phyloP scores from a whole-genome alignment of 23 red algal genomes.

The Gracilariopsis chorda region DNA sequence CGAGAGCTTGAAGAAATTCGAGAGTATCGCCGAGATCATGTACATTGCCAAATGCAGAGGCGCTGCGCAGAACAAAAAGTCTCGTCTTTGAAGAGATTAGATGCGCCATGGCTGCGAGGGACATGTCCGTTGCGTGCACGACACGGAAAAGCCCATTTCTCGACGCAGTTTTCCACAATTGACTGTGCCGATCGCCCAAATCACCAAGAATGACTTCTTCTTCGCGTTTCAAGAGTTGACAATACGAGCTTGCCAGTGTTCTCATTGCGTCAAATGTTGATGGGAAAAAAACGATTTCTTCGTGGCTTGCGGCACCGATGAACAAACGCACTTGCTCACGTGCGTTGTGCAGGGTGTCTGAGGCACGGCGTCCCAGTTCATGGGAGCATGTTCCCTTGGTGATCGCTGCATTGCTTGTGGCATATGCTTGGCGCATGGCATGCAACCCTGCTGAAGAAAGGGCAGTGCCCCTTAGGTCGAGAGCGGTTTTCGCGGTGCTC shows the following conservation, averaged over 20 bases:
- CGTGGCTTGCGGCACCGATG: not conserved
- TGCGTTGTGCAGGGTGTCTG: slow-evolving; percentile 1
- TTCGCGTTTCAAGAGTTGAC: not conserved
- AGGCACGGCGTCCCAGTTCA: slow-evolving; percentile 31
- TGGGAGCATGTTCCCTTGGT: slow-evolving; percentile 34
- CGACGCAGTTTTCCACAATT: not conserved
- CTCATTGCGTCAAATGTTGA: not conserved
- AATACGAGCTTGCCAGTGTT: slow-evolving; percentile 8
- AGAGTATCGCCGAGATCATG: not conserved
- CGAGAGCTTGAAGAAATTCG: not conserved
- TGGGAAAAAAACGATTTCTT: slow-evolving; percentile 11
- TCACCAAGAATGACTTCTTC: slow-evolving; percentile 7
- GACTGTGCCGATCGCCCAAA: not conserved
- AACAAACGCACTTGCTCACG: not conserved
- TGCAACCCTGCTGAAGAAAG: not conserved
- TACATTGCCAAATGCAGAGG: not conserved
- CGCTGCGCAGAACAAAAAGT: slow-evolving; percentile 7
- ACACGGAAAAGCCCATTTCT: not conserved
- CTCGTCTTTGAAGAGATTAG: slow-evolving; percentile 17
- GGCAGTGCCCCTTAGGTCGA: not conserved
- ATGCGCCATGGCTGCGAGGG: not conserved
- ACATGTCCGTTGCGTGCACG: not conserved
- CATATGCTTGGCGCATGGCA: slow-evolving; percentile 32
- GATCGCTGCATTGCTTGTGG: not conserved
- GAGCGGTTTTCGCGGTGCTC: not conserved